Evolutionary conservation across 306 rosid species (phyloP).

Genomic region (Mucuna pruriens): DNA sequence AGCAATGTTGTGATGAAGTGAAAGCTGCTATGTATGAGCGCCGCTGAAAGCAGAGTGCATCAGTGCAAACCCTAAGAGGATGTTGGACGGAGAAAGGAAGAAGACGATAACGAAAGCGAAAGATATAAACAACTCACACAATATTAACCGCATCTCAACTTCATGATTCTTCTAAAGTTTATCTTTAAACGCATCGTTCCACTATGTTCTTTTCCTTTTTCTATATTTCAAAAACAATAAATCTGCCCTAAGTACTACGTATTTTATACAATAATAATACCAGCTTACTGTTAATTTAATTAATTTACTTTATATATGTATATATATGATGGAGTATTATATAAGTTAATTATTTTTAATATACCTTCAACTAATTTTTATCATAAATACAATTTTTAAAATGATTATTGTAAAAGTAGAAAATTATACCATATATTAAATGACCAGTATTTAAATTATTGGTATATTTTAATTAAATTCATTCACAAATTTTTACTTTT

Average conservation of each 20-base stretch:
- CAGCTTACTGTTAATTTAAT: neutral
- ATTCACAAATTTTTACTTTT: too few species aligned
- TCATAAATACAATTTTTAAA: too few species aligned
- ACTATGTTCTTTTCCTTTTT: neutral
- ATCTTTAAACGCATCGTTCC: slow-evolving; percentile 41
- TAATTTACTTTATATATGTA: too few species aligned
- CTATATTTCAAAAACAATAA: too few species aligned
- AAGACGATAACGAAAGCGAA: slow-evolving; percentile 22
- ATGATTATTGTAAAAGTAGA: too few species aligned
- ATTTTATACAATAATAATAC: neutral
- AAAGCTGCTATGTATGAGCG: neutral
- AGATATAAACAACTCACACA: slow-evolving; percentile 19
- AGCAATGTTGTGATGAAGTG: neutral
- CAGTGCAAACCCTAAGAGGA: slow-evolving; percentile 42
- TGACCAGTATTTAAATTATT: too few species aligned
- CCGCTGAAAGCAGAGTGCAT: slow-evolving; percentile 29
- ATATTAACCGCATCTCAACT: slow-evolving; percentile 39
- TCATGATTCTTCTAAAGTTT: slow-evolving; percentile 41
- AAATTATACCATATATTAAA: too few species aligned
- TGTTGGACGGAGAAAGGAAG: neutral
- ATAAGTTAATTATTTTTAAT: neutral
- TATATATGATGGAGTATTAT: neutral
- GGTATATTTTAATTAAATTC: too few species aligned
- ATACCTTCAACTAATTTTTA: neutral
- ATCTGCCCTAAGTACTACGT: neutral